Base-by-base conservation (phyloP, 164 flowering plant species). In the Aristolochia californica region DNA sequence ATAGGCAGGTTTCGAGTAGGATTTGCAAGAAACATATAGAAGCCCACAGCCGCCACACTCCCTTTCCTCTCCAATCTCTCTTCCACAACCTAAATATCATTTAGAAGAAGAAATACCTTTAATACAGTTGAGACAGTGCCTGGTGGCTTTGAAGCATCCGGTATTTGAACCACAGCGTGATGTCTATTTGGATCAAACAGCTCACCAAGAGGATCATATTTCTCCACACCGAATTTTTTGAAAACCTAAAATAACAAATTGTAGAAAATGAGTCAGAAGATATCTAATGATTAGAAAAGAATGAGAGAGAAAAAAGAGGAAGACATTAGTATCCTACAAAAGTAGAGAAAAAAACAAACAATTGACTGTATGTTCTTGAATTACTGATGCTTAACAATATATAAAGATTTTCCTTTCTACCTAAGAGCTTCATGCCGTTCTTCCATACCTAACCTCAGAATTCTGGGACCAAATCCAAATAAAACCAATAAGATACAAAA, bases 161-260 rank as follows among this genome's bases (percentile, higher is more conserved):
- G 83, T 21, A 83, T 68, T 76, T 87, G 87, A 68, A 83, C 88
- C 10, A 77, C 77, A 1, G 97, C 97, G 72, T 82, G 73, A 63
- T 87, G 97, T 71, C 81, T 81, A 53, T 85, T 65, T 40, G 96
- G 97, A 74, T 91, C 94, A 75, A 91, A 91, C 57, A 74, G 78
- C 71, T 91, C 97, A 68, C 84, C 70, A 17, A 57, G 48, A 22
- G 96, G 80, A 66, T 87, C 82, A 70, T 62, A 83, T 57, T 83
- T 86, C 65, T 83, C 88, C 11, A 91, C 61, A 28, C 95, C 96
- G 65, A 60, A 77, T 70, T 86, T 86, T 49, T 56, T 83, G 49
- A 88, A 80, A 27, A 82, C 96, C 98, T 91, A 48, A 48, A 16
- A 50, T 2, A 22, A 50, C 2, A 23, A 22, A 49, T 5, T 7